Evolutionary conservation across 371 early-diverging fungal genomes (phyloP), one percentile per base, ranked within the genome.

Genomic region (Syncephalastrum racemosum): DNA sequence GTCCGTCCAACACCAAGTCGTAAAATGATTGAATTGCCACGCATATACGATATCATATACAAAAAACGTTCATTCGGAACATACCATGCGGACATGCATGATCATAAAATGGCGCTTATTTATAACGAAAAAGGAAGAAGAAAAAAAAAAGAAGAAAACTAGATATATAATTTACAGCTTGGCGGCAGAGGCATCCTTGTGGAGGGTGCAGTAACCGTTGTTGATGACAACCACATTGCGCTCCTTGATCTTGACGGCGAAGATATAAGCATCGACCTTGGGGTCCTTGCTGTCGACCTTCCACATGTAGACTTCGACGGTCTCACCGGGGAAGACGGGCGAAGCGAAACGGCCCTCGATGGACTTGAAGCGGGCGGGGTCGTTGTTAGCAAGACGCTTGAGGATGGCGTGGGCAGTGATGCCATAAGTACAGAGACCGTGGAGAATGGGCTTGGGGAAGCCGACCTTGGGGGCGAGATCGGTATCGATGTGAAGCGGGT

Each of bases 261-360:
- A 86, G 40, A 79, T 69, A 46, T 85, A 60, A 22, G 69, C 75
- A 22, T 70, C 68, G 19, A 71, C 62, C 19, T 75, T 74, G 7
- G 68, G 55, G 52, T 64, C 64, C 4, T 58, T 62, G 13, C 54
- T 66, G 16, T 58, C 54, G n/a, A 81, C 81, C 58, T 80, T 80
- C 89, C 87, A 88, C 84, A 88, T 86, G 62, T 66, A 66, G 14
- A 83, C 75, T 40, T 71, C 73, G 2, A 88, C 71, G 2, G 81
- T 80, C 58, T 84, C 75, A 13, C 89, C 90, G 18, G 89, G 88
- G 58, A 81, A 82, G 2, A 89, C 90, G 7, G 88, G 90, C 13
- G 77, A 69, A 7, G 86, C 82, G 63, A 88, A 89, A 16, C 88
- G 65, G n/a, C 82, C 88, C 3, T 72, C 62, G 61, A 88, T 82